Evolutionary conservation across 2,329 filamentous ascomycete species (phyloP), one percentile per base, ranked within the genome.

Genomic region (Talaromyces sp.): DNA sequence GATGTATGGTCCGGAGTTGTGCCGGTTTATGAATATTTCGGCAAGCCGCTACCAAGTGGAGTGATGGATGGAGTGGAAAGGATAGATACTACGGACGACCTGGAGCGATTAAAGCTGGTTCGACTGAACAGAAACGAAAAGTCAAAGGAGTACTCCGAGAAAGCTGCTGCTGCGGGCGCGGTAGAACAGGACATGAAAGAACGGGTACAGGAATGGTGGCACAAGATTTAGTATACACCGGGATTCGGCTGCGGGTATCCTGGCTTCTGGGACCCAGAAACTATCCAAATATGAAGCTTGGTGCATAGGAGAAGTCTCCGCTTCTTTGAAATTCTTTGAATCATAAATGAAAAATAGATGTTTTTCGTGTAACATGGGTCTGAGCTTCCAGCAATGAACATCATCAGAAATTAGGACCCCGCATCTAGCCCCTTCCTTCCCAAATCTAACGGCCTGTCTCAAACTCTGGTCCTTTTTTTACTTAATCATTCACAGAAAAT

Each of bases 1-100:
- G 39, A 64, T 57, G 56, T 66, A 22, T 66, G 65, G 65, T 64
- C 65, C 2, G 65, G 65, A 25, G 47, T 66, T 17, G 39, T 66
- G 3, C 65, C 65, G 2, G 39, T 66, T 3, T 66, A 64, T 33
- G 65, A 66, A 54, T n/a, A 54, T 3, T 52, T 64, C 4, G 65
- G 61, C 13, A 39, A 43, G n/a, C 65, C 65, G 13, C 33, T 64
- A 15, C 11, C 56, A 13, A 66, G 65, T 35, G 41, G 49, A 39
- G 56, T 63, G 19, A 60, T 64, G 54, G 57, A 60, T 25, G 57
- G 58, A 15, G 58, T 60, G 27, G 11, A 60, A n/a, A 35, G 27
- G 11, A 10, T 3, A 41, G 25, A 17, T 25, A 10, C 33, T 27
- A 37, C 27, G 5, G 31, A 33, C 5, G 56, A 27, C 7, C 7